phyloP scores from a whole-genome alignment of 1,284 basidiomycete species.

The Microbotryomycetes sp. region DNA sequence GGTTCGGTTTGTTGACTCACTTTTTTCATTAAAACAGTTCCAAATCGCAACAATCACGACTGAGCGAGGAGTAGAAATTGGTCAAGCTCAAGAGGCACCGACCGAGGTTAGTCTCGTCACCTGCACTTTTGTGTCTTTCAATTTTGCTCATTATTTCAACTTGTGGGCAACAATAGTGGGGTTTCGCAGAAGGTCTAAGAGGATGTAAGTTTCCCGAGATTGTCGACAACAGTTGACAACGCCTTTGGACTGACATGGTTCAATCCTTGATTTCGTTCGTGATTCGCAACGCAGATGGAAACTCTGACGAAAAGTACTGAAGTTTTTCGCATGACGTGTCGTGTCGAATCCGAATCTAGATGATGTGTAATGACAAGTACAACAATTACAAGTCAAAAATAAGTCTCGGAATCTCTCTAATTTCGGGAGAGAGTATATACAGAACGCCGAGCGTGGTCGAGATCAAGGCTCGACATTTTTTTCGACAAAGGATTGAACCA shows the following conservation, averaged over 20 bases:
- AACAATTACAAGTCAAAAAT: too few relatives aligned
- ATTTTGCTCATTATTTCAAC: too few relatives aligned
- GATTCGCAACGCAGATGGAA: constrained; percentile 17
- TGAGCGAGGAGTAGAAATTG: constrained; percentile 63
- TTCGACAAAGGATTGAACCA: constrained; percentile 29
- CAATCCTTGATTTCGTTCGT: neutral
- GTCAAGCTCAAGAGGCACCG: constrained; percentile 66
- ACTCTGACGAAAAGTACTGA: constrained; percentile 32
- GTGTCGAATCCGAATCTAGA: too few relatives aligned
- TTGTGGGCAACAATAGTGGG: constrained; percentile 51
- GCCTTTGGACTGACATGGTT: neutral
- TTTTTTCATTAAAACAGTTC: constrained; percentile 53
- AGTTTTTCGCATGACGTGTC: too few relatives aligned
- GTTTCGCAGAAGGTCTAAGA: constrained; percentile 83
- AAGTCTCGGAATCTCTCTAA: neutral
- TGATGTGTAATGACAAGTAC: too few relatives aligned
- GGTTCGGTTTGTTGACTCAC: neutral
- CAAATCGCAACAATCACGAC: constrained; percentile 87
- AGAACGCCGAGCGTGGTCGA: neutral
- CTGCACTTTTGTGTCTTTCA: neutral
- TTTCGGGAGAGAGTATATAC: neutral
- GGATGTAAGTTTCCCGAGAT: constrained; percentile 47
- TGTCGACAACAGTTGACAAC: neutral
- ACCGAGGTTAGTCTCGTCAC: constrained; percentile 49
- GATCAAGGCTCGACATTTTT: constrained; percentile 24